Base-by-base conservation (phyloP, 2,329 filamentous ascomycete genomes). In the Waltergamsia citrina region DNA sequence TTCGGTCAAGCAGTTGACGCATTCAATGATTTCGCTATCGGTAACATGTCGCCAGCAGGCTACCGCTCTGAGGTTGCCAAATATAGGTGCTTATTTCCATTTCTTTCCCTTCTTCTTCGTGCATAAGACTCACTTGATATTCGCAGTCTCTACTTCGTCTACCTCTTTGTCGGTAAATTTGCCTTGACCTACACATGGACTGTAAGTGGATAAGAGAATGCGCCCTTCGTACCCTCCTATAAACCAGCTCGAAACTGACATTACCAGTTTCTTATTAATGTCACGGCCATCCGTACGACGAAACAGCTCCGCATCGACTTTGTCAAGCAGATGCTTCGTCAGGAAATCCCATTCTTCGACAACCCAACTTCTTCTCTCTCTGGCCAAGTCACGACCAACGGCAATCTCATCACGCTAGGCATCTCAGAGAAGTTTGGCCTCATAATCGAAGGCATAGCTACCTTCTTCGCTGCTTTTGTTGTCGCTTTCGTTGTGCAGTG, bases 291-390 rank as follows among this genome's bases (percentile, higher is more conserved):
- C 34, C 50, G 56, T 20, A 53, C 53, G 1, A 59, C 54, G 31
- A 59, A 53, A 35, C 35, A 42, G 17, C 46, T 63, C 3, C 57
- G 59, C 14, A 49, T 59, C 35, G 52, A 56, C 39, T 61, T 60
- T 38, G 49, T 63, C 3, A 46, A 48, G n/a, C 50, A 51, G 16
- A 54, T 52, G 2, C 49, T 62, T 3, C 52, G 69, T 2, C 69
- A 77, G 42, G 70, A 75, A 35, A 60, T 76, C 3, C 60, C 62
- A 40, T 71, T 68, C 43, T 77, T 74, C 39, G 73, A 78, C 44
- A 49, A 53, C 14, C 50, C 56, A 4, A 55, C 56, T 5, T 62
- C 60, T 1, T 68, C 64, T 4, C 50, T 66, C 7, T 57, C 65
- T 0, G 54, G 59, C 3, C 60, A 66, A 36, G 58, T 71, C 35